phyloP scores from a whole-genome alignment of 805 yeast species.

The Kodamaea fukazawae region DNA sequence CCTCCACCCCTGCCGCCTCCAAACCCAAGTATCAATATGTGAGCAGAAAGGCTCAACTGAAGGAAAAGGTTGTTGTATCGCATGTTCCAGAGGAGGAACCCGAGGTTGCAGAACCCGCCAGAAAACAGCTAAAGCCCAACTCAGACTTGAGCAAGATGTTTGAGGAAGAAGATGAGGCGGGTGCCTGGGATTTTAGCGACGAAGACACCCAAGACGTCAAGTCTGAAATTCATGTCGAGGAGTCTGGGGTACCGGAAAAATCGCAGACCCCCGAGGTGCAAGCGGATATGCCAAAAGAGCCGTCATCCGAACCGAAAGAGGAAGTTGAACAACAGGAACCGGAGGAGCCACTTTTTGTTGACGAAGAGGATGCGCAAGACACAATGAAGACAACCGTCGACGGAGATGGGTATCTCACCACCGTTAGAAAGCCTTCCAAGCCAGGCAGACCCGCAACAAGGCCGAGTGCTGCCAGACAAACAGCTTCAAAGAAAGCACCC shows the following conservation, averaged over 20 bases:
- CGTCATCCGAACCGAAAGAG: background rate
- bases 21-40: constrained; percentile 26
- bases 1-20: background rate
- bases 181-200: constrained; percentile 15
- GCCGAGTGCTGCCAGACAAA: constrained; percentile 14
- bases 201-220: constrained; percentile 6
- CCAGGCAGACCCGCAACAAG: constrained; percentile 11
- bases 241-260: background rate
- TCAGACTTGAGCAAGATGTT: constrained; percentile 13
- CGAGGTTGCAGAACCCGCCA: constrained; percentile 7
- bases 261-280: too few species aligned
- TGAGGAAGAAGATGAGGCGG: constrained; percentile 12
- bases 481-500: constrained; percentile 15
- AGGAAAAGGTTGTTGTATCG: constrained; percentile 38
- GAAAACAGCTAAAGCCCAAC: constrained; percentile 1
- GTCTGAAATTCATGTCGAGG: background rate
- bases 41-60: constrained; percentile 32
- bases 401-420: constrained; percentile 52
- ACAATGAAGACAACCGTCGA: constrained; percentile 27
- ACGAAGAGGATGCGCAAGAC: constrained; percentile 8
- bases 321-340: constrained; percentile 1
- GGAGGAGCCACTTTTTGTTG: constrained; percentile 6
- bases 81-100: constrained; percentile 6
- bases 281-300: background rate
- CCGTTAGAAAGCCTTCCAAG: constrained; percentile 27